Evolutionary conservation across 73 alveolate species (phyloP).

Genomic region (Paramecium sonneborni): DNA sequence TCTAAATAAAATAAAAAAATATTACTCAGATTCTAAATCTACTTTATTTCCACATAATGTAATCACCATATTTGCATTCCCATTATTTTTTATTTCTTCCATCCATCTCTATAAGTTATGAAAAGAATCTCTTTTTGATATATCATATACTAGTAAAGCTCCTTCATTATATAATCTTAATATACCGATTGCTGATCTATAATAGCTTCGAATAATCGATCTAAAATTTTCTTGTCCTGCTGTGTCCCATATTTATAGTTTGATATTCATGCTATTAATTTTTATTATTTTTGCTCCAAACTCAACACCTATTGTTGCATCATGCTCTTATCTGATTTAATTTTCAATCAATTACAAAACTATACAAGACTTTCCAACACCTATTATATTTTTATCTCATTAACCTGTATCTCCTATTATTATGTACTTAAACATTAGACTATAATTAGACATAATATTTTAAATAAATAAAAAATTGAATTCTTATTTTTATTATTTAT

Average conservation of each 20-base stretch:
- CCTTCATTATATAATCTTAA: slow-evolving; percentile 3
- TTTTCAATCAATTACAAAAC: slow-evolving; percentile 74
- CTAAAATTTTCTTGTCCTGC: slow-evolving; percentile 79
- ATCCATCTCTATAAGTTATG: slow-evolving; percentile 64
- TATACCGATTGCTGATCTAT: slow-evolving; percentile 68
- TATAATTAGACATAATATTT: slow-evolving; percentile 62
- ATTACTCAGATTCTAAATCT: slow-evolving; percentile 64
- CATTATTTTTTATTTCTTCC: slow-evolving; percentile 66
- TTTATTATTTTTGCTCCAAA: slow-evolving; percentile 74
- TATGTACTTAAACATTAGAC: slow-evolving; percentile 72
- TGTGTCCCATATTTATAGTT: slow-evolving; percentile 78
- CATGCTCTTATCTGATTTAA: slow-evolving; percentile 70
- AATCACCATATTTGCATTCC: slow-evolving; percentile 70
- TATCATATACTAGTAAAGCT: slow-evolving; percentile 76
- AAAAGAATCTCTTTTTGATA: slow-evolving; percentile 71
- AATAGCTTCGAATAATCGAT: slow-evolving; percentile 73
- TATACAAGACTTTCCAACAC: slow-evolving; percentile 77
- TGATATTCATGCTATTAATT: slow-evolving; percentile 68
- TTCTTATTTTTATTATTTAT: neutral
- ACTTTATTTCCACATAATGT: slow-evolving; percentile 68
- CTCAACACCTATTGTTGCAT: slow-evolving; percentile 77
- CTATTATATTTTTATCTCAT: neutral
- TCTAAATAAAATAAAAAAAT: neutral
- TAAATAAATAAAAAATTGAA: neutral
- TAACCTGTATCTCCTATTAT: slow-evolving; percentile 80